phyloP scores from a whole-genome alignment of 331 rosid genomes.

The Malus hybrid region DNA sequence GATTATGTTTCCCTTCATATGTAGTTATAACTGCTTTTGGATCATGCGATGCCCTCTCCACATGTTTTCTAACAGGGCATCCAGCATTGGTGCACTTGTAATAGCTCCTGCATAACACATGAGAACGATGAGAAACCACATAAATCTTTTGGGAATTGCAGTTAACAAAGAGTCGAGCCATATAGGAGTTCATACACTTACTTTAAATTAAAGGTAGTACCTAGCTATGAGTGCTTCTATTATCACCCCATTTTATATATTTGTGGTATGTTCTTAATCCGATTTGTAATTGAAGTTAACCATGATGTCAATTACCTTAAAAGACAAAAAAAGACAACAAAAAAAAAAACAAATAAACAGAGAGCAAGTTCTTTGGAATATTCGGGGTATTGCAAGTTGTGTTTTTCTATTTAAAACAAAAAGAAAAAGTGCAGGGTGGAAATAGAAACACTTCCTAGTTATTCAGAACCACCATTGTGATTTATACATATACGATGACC shows the following conservation, averaged over 20 bases:
- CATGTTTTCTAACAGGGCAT: constrained; percentile 93
- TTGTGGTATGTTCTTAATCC: too few relatives aligned
- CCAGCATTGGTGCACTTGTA: constrained; percentile 94
- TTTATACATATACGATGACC: neutral
- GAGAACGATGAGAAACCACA: constrained; percentile 17
- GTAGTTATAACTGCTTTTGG: constrained; percentile 97
- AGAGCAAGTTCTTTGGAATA: neutral
- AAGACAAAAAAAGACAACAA: too few relatives aligned
- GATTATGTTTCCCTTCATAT: constrained; percentile 93
- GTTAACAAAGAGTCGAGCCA: neutral
- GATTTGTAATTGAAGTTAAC: too few relatives aligned
- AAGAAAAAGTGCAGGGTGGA: neutral
- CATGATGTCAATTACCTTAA: too few relatives aligned
- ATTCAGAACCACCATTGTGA: neutral
- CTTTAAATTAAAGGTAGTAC: neutral
- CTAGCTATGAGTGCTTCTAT: neutral
- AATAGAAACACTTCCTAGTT: neutral
- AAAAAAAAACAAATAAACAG: neutral
- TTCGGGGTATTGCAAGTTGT: neutral
- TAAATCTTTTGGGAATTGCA: neutral
- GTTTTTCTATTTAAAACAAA: neutral
- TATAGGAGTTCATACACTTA: neutral
- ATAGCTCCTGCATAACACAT: constrained; percentile 69
- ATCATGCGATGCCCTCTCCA: constrained; percentile 98
- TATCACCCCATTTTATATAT: too few relatives aligned